Percentiles rank a stretch among this genome's conserved stretches.
These are phyloP conservation scores for Cladophialophora carrionii DNA, from an alignment of 2,329 filamentous ascomycete species.

Conservation along the genomic window DNA sequence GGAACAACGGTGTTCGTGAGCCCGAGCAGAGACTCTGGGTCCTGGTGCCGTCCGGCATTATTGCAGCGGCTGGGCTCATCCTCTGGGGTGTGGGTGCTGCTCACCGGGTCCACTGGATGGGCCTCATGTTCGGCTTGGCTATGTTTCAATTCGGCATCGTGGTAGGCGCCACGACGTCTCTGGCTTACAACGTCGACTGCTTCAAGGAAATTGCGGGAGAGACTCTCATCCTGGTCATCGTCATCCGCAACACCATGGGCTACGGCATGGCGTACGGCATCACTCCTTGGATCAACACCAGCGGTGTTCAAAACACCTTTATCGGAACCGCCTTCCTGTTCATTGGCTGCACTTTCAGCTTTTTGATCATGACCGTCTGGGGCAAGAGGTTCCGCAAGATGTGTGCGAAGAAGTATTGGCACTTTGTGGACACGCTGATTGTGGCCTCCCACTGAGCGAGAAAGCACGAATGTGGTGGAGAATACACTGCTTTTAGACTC, in stretches of 20 bases:
- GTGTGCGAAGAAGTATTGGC: constrained; percentile 25
- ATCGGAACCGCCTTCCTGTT: constrained; percentile 23
- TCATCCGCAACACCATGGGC: constrained; percentile 51
- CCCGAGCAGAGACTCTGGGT: constrained; percentile 40
- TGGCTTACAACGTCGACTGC: constrained; percentile 55
- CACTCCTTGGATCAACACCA: constrained; percentile 26
- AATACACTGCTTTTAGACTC: background rate
- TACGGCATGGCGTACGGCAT: constrained; percentile 28
- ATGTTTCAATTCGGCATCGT: constrained; percentile 43
- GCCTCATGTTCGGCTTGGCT: constrained; percentile 48
- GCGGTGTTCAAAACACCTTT: constrained; percentile 23
- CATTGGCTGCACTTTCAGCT: constrained; percentile 23
- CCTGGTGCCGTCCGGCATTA: constrained; percentile 43
- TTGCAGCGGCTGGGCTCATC: constrained; percentile 53
- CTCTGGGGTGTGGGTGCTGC: constrained; percentile 59
- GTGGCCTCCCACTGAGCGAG: constrained; percentile 11
- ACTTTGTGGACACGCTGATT: constrained; percentile 22
- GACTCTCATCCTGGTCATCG: constrained; percentile 55
- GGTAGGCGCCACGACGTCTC: constrained; percentile 50
- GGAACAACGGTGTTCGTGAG: constrained; percentile 38
- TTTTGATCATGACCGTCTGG: constrained; percentile 29
- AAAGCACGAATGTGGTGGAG: background rate
- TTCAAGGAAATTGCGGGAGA: constrained; percentile 56
- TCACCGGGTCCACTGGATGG: constrained; percentile 54
- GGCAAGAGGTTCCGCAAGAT: constrained; percentile 23